Evolutionary conservation across 1,284 basidiomycete genomes (phyloP), one percentile per base, ranked within the genome.

Genomic region (Chondrostereum purpureum): DNA sequence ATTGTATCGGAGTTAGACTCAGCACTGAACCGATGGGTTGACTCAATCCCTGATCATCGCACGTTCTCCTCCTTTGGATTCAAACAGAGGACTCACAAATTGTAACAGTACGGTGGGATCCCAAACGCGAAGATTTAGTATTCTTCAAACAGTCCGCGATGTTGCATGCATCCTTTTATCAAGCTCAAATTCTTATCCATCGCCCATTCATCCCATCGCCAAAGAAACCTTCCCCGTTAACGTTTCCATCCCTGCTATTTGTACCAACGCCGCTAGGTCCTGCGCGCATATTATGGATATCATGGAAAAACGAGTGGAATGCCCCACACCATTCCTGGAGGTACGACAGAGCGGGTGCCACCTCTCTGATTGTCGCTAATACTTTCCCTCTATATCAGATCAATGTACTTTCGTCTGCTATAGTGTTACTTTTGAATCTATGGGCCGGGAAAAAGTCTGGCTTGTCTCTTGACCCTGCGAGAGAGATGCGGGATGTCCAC

Each of bases 341-440:
- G n/a, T 27, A 34, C 4, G 33, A 41, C 31, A 23, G 21, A 27
- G 43, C 42, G 79, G 52, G 55, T 64, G 20, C 11, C 10, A 13
- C n/a, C 17, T 16, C 11, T 12, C n/a, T 14, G n/a, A 33, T 13
- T 34, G 2, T 0, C 64, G 62, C 23, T 24, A 21, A 24, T 14
- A 12, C 31, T 14, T 42, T 34, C 57, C 43, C 44, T 60, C 33
- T 47, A 54, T n/a, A 58, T 60, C 42, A 57, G 63, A 45, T 50
- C 62, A 12, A 42, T 3, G 38, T 36, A 12, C 44, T 50, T 23
- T 44, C 39, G 11, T 48, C 41, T 2, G 79, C 73, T 0, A 72
- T 86, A 33, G 77, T 89, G 8, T 69, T 90, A 4, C 62, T 89
- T 31, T 69, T 91, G 47, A 83, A 79, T 51, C 75, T 87, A 22